phyloP scores from a whole-genome alignment of 306 rosid species.

The Prunus fruticosa region DNA sequence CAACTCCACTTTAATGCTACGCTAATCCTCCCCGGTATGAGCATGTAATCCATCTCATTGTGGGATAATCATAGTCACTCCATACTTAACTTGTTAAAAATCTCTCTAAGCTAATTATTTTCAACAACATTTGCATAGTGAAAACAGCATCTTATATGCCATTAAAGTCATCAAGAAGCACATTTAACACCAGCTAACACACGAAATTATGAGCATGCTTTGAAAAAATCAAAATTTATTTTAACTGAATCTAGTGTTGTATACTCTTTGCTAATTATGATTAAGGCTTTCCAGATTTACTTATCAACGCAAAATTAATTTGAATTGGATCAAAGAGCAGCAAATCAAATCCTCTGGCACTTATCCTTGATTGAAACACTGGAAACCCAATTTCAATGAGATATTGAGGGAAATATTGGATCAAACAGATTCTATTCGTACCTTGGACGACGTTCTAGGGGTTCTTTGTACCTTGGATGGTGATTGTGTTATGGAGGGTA shows the following conservation, averaged over 20 bases:
- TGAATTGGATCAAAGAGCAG: too few species aligned
- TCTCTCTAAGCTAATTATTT: neutral
- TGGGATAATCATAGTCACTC: neutral
- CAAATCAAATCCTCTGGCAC: neutral
- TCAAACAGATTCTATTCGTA: neutral
- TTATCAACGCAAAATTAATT: too few species aligned
- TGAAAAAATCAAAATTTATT: neutral
- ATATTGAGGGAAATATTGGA: neutral
- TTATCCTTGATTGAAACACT: neutral
- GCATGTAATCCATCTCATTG: neutral
- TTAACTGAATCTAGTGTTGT: neutral
- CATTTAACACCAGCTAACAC: neutral
- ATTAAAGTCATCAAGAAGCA: neutral
- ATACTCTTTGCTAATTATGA: neutral
- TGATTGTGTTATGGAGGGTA: too few species aligned
- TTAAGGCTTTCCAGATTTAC: neutral
- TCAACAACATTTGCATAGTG: neutral
- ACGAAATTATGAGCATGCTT: neutral
- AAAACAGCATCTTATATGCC: neutral
- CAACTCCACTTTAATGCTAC: neutral
- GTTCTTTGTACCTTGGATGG: neutral
- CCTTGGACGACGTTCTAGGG: slow-evolving; percentile 29
- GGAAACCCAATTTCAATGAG: neutral
- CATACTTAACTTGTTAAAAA: neutral
- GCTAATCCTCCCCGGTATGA: neutral